These are phyloP conservation scores for Trichosporon sp. DNA, from an alignment of 1,284 basidiomycete species.

Conservation along the genomic window DNA sequence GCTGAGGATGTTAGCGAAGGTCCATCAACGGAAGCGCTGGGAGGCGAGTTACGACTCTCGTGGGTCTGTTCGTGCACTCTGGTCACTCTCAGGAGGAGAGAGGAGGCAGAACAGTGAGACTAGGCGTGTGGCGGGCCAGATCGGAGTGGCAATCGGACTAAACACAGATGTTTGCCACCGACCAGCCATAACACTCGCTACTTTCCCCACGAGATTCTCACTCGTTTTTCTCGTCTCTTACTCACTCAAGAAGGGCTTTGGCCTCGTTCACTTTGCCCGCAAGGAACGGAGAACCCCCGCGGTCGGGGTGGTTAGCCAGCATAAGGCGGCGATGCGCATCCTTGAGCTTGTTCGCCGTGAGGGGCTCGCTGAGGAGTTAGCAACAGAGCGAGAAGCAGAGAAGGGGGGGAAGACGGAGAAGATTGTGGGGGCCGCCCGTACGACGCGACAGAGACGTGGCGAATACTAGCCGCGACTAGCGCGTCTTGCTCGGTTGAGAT, in stretches of 20 bases:
- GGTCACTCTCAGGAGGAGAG: not conserved
- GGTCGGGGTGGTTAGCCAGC: constrained; percentile 86
- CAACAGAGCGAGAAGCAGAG: not conserved
- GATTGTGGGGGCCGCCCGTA: not conserved
- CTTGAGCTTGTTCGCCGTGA: constrained; percentile 72
- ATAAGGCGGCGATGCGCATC: constrained; percentile 90
- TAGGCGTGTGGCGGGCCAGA: not conserved
- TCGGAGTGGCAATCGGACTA: not conserved
- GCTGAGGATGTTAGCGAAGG: constrained; percentile 28
- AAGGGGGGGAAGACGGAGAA: not conserved
- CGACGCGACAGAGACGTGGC: too few relatives aligned
- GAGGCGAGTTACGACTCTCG: not conserved
- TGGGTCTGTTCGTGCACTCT: not conserved
- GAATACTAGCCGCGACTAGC: too few relatives aligned
- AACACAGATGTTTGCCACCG: not conserved
- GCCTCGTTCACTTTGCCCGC: constrained; percentile 98
- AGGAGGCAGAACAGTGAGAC: not conserved
- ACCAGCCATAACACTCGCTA: not conserved
- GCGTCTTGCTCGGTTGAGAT: too few relatives aligned
- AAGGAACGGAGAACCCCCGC: constrained; percentile 91
- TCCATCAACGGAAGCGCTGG: not conserved
- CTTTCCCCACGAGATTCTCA: constrained; percentile 18
- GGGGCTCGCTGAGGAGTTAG: constrained; percentile 66
- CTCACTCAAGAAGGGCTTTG: constrained; percentile 73
- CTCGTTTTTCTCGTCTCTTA: constrained; percentile 18